Evolutionary conservation across 2,329 filamentous ascomycete species (phyloP).

Genomic region (Xylogone sp.): DNA sequence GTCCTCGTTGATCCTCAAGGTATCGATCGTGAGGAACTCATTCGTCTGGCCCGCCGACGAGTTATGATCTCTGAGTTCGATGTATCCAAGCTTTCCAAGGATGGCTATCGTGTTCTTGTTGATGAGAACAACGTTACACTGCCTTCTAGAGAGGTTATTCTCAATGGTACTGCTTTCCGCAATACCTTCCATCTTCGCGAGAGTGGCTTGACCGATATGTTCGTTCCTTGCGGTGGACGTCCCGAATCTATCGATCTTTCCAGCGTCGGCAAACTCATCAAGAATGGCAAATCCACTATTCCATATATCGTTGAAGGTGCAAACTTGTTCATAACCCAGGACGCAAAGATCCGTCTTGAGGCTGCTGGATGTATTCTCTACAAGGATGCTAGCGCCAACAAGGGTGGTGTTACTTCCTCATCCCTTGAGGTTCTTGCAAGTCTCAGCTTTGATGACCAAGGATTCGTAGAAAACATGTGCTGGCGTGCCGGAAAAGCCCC

Average conservation of each 20-base stretch:
- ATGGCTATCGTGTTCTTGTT: slow-evolving; percentile 88
- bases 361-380: slow-evolving; percentile 91
- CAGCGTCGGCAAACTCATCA: slow-evolving; percentile 82
- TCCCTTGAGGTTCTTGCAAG: slow-evolving; percentile 94
- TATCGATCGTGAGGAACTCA: slow-evolving; percentile 76
- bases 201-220: slow-evolving; percentile 73
- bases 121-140: slow-evolving; percentile 89
- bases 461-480: slow-evolving; percentile 94
- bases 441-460: slow-evolving; percentile 85
- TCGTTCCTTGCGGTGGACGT: slow-evolving; percentile 93
- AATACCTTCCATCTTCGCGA: slow-evolving; percentile 94
- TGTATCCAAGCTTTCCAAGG: slow-evolving; percentile 73
- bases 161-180: slow-evolving; percentile 92
- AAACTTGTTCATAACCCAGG: slow-evolving; percentile 98
- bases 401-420: slow-evolving; percentile 95
- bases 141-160: slow-evolving; percentile 78
- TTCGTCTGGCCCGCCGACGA: slow-evolving; percentile 79
- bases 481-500: slow-evolving; percentile 72
- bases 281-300: slow-evolving; percentile 79
- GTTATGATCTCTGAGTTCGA: slow-evolving; percentile 91
- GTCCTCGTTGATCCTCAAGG: slow-evolving; percentile 92
- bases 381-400: slow-evolving; percentile 98
- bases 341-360: slow-evolving; percentile 92
- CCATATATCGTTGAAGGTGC: slow-evolving; percentile 97
- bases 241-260: slow-evolving; percentile 95